These are phyloP conservation scores for Aristolochia californica DNA, from an alignment of 164 flowering plant genomes.

Conservation along the genomic window DNA sequence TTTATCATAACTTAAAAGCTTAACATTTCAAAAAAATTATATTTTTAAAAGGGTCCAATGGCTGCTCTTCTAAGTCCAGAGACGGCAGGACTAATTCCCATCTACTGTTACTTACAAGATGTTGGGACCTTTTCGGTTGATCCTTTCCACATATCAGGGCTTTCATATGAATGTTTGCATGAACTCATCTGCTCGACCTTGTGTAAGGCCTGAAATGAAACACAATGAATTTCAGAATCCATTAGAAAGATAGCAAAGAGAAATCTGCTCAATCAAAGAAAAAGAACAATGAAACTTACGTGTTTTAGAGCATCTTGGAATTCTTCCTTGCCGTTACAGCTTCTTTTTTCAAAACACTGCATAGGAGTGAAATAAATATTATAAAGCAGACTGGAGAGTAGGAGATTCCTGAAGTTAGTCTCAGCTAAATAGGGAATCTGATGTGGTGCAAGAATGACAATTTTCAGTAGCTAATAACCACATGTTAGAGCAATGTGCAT, in stretches of 20 bases:
- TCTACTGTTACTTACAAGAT: no score
- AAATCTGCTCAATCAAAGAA: not conserved
- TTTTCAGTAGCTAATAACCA: not conserved
- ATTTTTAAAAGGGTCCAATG: no score
- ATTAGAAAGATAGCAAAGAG: not conserved
- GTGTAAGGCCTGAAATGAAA: slow-evolving; percentile 21
- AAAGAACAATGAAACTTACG: slow-evolving; percentile 11
- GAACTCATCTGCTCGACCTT: slow-evolving; percentile 14
- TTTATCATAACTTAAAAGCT: no score
- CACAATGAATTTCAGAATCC: not conserved
- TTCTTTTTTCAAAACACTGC: slow-evolving; percentile 26
- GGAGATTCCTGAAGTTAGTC: not conserved
- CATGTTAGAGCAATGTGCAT: no score
- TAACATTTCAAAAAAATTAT: no score
- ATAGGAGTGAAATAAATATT: slow-evolving; percentile 2
- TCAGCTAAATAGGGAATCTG: not conserved
- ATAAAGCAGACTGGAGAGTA: not conserved
- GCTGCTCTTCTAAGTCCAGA: no score
- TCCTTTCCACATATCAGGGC: no score
- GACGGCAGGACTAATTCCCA: no score
- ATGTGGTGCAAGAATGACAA: no score
- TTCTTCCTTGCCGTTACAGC: slow-evolving; percentile 19
- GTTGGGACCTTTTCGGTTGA: no score
- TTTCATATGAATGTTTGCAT: no score
- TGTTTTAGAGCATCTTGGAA: slow-evolving; percentile 29